A percentile compares a stretch with the other conserved stretches of the same genome.
Evolutionary conservation across 1,139 yeast genomes (phyloP).

Genomic region (Pichia sp.): DNA sequence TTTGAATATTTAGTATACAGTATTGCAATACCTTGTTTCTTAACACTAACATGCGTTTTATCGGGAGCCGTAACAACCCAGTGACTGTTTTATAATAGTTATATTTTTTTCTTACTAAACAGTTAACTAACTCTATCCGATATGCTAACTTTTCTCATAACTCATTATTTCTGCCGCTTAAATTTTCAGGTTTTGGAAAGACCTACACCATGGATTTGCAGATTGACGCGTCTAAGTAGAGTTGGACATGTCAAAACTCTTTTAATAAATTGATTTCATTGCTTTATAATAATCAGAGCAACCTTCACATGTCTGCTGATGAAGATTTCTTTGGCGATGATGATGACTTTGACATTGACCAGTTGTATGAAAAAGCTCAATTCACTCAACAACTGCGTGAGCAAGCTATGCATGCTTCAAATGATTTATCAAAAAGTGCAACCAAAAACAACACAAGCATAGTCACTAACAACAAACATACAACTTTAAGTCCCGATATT

Average conservation of each 20-base stretch:
- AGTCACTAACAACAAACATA: background rate
- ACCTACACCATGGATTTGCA: background rate
- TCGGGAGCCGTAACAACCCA: too few species aligned
- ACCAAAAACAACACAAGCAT: background rate
- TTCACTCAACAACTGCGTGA: conserved; percentile 2
- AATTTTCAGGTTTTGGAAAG: background rate
- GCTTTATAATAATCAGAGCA: background rate
- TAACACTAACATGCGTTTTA: too few species aligned
- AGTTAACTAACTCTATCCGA: background rate
- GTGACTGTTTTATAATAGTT: too few species aligned
- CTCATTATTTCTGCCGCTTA: background rate
- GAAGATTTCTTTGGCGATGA: conserved; percentile 30
- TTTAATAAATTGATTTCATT: background rate
- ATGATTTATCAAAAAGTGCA: background rate
- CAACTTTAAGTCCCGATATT: conserved; percentile 23
- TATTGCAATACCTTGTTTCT: too few species aligned
- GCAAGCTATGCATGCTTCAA: background rate
- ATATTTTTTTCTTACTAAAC: background rate
- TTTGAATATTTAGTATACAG: too few species aligned
- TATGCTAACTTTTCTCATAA: background rate
- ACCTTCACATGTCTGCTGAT: background rate
- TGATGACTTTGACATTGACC: conserved; percentile 24
- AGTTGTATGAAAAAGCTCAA: conserved; percentile 8
- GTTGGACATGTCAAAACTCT: background rate
- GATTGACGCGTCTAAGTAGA: background rate